Conservation (phyloP, 176 grass and related monocot genomes). For the Oryza coarctata region DNA sequence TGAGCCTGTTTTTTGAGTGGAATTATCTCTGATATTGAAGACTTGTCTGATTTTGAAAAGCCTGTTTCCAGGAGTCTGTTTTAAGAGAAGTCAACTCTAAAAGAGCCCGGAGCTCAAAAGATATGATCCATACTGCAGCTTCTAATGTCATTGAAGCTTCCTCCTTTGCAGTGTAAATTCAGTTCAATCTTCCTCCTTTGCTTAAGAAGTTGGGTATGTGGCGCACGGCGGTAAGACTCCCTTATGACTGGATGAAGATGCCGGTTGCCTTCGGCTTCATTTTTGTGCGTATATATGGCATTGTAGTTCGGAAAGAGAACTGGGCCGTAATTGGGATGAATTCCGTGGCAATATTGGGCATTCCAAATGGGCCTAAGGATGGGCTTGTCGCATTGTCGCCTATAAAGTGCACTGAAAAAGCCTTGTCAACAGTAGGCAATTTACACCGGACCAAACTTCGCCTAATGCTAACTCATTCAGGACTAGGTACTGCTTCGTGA, state of each 20-base stretch:
- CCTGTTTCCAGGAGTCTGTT: background rate
- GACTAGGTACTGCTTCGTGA: too few relatives aligned
- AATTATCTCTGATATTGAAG: slow-evolving; percentile 15
- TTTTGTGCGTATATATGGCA: background rate
- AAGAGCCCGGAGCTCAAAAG: background rate
- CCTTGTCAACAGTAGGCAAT: background rate
- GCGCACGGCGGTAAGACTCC: background rate
- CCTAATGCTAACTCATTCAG: background rate
- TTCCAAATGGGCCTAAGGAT: too few relatives aligned
- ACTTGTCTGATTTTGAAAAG: background rate
- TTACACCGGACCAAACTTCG: background rate
- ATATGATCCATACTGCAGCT: too few relatives aligned
- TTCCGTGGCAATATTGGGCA: too few relatives aligned
- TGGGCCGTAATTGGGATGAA: too few relatives aligned
- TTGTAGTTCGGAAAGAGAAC: too few relatives aligned
- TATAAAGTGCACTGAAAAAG: background rate
- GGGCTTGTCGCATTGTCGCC: background rate
- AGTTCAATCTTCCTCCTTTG: too few relatives aligned
- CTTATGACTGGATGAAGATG: background rate
- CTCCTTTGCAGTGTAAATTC: too few relatives aligned
- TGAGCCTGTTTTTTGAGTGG: background rate
- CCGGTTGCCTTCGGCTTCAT: background rate
- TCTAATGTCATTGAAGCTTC: too few relatives aligned
- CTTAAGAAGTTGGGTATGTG: background rate
- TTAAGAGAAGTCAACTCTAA: background rate